Evolutionary conservation across 768 basidiomycete species (phyloP).

Genomic region (Mycena vitilis): DNA sequence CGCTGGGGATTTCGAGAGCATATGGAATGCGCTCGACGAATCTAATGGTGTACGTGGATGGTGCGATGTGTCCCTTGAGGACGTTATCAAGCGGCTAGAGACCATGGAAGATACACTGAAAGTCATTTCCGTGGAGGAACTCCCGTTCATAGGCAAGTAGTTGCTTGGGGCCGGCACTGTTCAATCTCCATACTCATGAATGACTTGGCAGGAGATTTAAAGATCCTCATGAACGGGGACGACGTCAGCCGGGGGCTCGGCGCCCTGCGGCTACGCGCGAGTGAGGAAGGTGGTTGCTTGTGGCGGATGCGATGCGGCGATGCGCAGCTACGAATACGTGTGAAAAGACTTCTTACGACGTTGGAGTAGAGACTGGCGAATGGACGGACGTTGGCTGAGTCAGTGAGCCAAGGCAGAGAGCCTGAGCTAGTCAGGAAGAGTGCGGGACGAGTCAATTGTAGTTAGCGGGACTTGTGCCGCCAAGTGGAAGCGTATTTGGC

Average conservation of each 20-base stretch:
- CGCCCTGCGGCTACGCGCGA: constrained; percentile 67
- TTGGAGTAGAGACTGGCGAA: constrained; percentile 18
- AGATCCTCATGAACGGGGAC: constrained; percentile 59
- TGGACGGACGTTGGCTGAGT: constrained; percentile 10
- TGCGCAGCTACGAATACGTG: constrained; percentile 50
- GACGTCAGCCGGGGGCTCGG: constrained; percentile 40
- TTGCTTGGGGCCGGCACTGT: constrained; percentile 30
- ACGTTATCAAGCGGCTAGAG: constrained; percentile 66
- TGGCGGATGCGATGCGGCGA: constrained; percentile 76
- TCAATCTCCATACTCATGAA: constrained; percentile 26
- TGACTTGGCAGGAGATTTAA: constrained; percentile 67
- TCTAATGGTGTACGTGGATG: constrained; percentile 68
- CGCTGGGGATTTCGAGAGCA: constrained; percentile 60
- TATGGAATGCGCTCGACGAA: constrained; percentile 67
- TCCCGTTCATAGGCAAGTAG: constrained; percentile 70
- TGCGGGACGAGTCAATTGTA: not conserved
- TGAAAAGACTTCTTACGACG: constrained; percentile 47
- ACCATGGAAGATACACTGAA: constrained; percentile 54
- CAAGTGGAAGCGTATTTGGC: not conserved
- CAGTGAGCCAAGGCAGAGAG: constrained; percentile 22
- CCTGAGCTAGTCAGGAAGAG: constrained; percentile 18
- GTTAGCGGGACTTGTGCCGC: constrained; percentile 1
- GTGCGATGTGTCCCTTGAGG: constrained; percentile 69
- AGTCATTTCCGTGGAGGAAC: constrained; percentile 64
- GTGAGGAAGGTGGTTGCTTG: constrained; percentile 77